Evolutionary conservation across 345 rosid species (phyloP), one percentile per base, ranked within the genome.

Genomic region (Gossypium bickii): DNA sequence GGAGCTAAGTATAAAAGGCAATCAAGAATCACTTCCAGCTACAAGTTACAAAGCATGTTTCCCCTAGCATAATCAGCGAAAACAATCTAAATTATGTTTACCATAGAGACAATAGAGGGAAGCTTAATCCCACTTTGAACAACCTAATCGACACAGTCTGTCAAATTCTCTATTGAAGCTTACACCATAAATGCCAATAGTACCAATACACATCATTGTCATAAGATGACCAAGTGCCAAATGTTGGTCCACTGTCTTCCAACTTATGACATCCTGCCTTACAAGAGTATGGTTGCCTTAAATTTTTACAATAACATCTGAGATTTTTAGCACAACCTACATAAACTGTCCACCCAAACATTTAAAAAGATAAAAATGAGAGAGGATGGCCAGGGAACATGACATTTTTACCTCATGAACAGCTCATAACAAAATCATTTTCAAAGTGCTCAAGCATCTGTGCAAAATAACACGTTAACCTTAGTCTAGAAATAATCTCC

Each of bases 51-150:
- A 27, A 61, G 18, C 5, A 24, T 13, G 27, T 61, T 43, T 2
- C 17, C 16, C 51, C 51, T 7, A 7, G 12, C 70, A 45, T 66
- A 66, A 20, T 18, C 25, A 45, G 70, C n/a, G 55, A 67, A 67
- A 27, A 29, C 12, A 70, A 70, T 34, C 27, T 53, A 67, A 66
- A 12, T 20, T 66, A 44, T 66, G n/a, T 66, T 66, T 66, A 66
- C 27, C 15, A 44, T 13, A 44, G 27, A 43, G 45, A 29, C 53
- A 6, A 44, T 6, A 18, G 48, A 66, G 17, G 11, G 70, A 66
- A 66, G 29, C n/a, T 44, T 66, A 66, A 18, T 20, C 52, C 70
- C 24, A 12, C 52, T 66, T 44, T 66, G n/a, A 66, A 44, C 53
- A 63, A 10, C 68, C 24, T 63, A 63, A 63, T 8, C 48, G 22